Base-by-base conservation (phyloP, 768 basidiomycete species). In the Lentinula aciculospora region DNA sequence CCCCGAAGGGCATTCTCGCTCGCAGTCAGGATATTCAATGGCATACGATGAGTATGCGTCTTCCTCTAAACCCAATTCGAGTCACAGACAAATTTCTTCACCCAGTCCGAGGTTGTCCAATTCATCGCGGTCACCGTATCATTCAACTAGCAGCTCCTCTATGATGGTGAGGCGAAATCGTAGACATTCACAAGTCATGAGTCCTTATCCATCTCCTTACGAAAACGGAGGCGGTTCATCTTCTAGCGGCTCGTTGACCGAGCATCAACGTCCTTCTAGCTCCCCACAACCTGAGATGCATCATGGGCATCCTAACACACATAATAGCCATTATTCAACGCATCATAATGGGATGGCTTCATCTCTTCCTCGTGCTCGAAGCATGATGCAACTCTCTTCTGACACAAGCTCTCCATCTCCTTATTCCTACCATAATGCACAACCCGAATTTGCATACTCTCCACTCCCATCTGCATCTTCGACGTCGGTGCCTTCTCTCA, bases 151-250 rank as follows among this genome's bases (percentile, higher is more conserved):
- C 39, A 69, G 76, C 5, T 75, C 72, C 23, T 82, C 86, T 15
- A 71, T 90, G 54, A 85, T 86, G 68, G 80, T 92, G 34, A 82
- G 89, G 27, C 80, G 91, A 29, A 80, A 81, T 45, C 80, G 91
- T 44, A 81, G 91, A 58, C 91, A 92, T 70, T 89, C 87, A 68
- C 91, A 93, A 69, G 91, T 90, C 0, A 85, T 93, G 78, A 88
- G 85, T 64, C 91, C 91, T 12, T 93, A 93, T 71, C 91, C 91
- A 17, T 86, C 84, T 60, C 89, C 90, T 45, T 93, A 92, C 70
- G 85, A 84, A 59, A 81, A 85, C 56, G 74, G 56, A 7, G 56
- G 54, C 12, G 54, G 54, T 0, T 56, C 56, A 8, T 48, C 56
- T 48, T 57, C 56, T 57, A 48, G 56, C 19, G 54, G 54, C 4